These are phyloP conservation scores for Meira miltonrushii DNA, from an alignment of 1,284 basidiomycete species.

Conservation along the genomic window DNA sequence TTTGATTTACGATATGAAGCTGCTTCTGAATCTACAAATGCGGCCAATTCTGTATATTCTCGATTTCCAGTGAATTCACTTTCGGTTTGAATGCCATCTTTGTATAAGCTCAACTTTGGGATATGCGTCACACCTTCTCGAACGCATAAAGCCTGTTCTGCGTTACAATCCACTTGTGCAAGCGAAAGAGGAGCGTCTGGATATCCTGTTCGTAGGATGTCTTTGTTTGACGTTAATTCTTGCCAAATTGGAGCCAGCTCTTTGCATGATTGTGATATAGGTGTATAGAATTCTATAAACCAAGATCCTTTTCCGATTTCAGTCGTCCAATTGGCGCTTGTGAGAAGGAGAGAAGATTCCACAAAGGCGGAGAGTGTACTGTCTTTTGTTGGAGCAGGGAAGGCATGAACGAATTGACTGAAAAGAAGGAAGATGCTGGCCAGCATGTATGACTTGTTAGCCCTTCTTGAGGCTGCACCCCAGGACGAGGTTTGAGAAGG, in stretches of 20 bases:
- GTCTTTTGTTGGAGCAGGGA: no score
- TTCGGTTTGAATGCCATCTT: constrained; percentile 31
- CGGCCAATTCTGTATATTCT: constrained; percentile 36
- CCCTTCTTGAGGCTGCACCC: no score
- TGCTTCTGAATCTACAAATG: constrained; percentile 36
- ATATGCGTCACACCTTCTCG: constrained; percentile 32
- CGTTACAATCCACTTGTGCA: constrained; percentile 46
- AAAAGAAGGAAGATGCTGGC: no score
- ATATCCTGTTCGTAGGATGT: constrained; percentile 57
- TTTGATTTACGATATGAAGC: constrained; percentile 26
- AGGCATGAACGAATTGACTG: no score
- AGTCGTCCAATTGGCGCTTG: constrained; percentile 35
- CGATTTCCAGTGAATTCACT: constrained; percentile 32
- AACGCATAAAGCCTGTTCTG: constrained; percentile 37
- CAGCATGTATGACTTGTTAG: no score
- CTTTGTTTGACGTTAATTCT: constrained; percentile 61
- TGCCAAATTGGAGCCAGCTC: constrained; percentile 78
- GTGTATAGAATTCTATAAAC: constrained; percentile 55
- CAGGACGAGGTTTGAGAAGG: no score
- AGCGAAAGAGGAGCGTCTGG: constrained; percentile 42
- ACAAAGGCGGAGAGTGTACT: no score
- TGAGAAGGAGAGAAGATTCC: constrained; percentile 17
- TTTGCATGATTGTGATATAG: constrained; percentile 73
- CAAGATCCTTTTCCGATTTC: constrained; percentile 37
- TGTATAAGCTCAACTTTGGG: constrained; percentile 37